These are phyloP conservation scores for Lactarius indigo DNA, from an alignment of 768 basidiomycete species.

Conservation along the genomic window DNA sequence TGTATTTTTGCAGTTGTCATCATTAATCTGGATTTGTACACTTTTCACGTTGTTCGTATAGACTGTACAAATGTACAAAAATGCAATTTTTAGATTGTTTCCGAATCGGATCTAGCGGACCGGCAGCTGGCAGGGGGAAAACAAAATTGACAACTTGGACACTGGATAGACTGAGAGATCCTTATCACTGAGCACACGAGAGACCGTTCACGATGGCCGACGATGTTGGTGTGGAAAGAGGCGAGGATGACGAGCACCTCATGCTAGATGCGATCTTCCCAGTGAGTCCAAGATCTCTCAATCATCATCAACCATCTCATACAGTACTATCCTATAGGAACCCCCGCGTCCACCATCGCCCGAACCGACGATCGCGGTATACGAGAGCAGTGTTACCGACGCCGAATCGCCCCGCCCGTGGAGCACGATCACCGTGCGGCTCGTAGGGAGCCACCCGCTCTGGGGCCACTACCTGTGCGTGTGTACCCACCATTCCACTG, in stretches of 20 bases:
- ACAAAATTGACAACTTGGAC: no score
- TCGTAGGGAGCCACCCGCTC: constrained; percentile 77
- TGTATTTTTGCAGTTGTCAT: background rate
- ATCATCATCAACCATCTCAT: no score
- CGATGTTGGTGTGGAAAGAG: background rate
- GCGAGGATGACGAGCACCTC: constrained; percentile 34
- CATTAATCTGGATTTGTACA: background rate
- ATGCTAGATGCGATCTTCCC: constrained; percentile 48
- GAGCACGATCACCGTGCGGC: constrained; percentile 50
- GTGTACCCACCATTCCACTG: no score
- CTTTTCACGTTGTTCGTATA: background rate
- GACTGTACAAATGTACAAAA: background rate
- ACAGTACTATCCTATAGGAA: constrained; percentile 42
- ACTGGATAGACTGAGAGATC: no score
- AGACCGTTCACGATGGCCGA: background rate
- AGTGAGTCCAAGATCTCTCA: constrained; percentile 31
- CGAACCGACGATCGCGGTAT: constrained; percentile 51
- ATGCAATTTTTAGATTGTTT: background rate
- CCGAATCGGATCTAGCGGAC: background rate
- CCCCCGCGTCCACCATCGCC: constrained; percentile 66
- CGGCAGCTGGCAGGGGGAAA: background rate
- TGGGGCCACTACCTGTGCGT: constrained; percentile 78
- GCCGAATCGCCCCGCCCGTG: constrained; percentile 18
- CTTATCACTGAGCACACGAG: no score
- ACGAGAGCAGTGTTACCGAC: constrained; percentile 35